Evolutionary conservation across 176 grass and related monocot species (phyloP).

Genomic region (maize (Zea mays)): Zm-B73-REFERENCE-NAM-5.0 NC_050100.1:3806501-3807000

Average conservation of each 20-base stretch:
- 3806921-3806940: neutral
- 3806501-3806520: neutral
- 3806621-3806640: constrained; percentile 61
- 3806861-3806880: neutral
- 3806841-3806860: neutral
- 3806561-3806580: neutral
- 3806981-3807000: neutral
- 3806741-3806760: neutral
- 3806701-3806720: neutral
- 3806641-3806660: neutral
- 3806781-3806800: neutral
- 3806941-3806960: constrained; percentile 12
- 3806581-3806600: constrained; percentile 34
- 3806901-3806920: neutral
- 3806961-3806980: neutral
- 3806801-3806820: neutral
- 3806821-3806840: neutral
- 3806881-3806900: neutral
- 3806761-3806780: neutral
- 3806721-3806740: neutral
- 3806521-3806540: constrained; percentile 61
- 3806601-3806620: constrained; percentile 68
- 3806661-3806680: neutral
- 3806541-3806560: constrained; percentile 36
- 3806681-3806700: neutral